Evolutionary conservation across 1,284 basidiomycete genomes (phyloP).

Genomic region (Pseudozyma sp.): DNA sequence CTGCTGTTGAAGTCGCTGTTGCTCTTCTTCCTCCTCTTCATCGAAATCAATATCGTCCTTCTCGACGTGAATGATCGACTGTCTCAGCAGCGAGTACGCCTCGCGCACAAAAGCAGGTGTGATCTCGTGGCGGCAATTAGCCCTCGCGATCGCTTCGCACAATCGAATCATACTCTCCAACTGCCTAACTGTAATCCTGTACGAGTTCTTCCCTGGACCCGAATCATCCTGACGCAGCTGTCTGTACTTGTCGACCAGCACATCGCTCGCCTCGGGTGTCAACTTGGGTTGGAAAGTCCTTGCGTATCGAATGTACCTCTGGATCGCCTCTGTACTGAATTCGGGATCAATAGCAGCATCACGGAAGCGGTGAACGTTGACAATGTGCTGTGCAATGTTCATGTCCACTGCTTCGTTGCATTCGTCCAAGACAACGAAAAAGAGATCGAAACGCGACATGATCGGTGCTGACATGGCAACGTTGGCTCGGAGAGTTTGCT

Average conservation of each 20-base stretch:
- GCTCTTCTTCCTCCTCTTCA: conserved; percentile 79
- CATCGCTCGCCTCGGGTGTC: conserved; percentile 88
- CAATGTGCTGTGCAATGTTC: conserved; percentile 95
- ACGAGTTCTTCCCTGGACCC: conserved; percentile 84
- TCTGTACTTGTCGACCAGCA: conserved; percentile 96
- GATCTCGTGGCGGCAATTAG: conserved; percentile 87
- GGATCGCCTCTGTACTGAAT: conserved; percentile 94
- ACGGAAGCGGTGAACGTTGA: conserved; percentile 95
- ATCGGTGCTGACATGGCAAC: conserved; percentile 98
- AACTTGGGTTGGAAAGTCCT: conserved; percentile 89
- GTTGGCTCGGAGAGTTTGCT: conserved; percentile 91
- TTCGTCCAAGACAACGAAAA: conserved; percentile 98
- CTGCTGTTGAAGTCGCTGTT: conserved; percentile 70
- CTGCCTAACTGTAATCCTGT: conserved; percentile 95
- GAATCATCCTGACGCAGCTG: conserved; percentile 92
- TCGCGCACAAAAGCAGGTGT: conserved; percentile 90
- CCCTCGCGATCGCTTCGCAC: conserved; percentile 94
- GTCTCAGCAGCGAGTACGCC: conserved; percentile 89
- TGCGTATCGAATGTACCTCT: conserved; percentile 96
- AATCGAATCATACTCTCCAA: conserved; percentile 97
- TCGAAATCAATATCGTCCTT: conserved; percentile 99
- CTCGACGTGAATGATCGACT: conserved; percentile 99
- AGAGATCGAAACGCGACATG: conserved; percentile 98
- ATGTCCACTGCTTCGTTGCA: conserved; percentile 93
- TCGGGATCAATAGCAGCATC: conserved; percentile 94